These are phyloP conservation scores for Trichoderma atrobrunneum DNA, from an alignment of 2,329 filamentous ascomycete species.

Conservation along the genomic window DNA sequence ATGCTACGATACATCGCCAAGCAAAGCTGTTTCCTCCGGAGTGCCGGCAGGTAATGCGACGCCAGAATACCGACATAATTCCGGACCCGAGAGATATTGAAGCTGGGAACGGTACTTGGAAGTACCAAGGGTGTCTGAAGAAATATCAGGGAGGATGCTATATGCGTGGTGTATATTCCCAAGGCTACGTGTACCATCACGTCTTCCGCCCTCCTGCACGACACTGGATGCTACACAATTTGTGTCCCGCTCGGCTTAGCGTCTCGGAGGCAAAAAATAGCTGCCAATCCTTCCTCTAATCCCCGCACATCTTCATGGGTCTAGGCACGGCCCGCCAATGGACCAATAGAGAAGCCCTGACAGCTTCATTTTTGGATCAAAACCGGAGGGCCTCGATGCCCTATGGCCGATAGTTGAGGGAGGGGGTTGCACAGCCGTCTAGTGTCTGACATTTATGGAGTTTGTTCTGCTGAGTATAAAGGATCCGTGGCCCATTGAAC, in stretches of 20 bases:
- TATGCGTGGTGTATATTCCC: not conserved
- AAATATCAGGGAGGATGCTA: not conserved
- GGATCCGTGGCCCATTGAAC: slow-evolving; percentile 1
- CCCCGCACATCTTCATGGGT: not conserved
- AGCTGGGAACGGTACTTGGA: not conserved
- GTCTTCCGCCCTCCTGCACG: not conserved
- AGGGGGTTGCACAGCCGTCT: not conserved
- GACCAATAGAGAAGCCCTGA: not conserved
- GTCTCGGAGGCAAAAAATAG: slow-evolving; percentile 16
- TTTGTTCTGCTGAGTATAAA: not conserved
- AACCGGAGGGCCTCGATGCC: not conserved
- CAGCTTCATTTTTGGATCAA: not conserved
- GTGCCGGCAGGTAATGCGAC: not conserved
- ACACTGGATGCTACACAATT: not conserved
- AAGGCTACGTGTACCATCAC: not conserved
- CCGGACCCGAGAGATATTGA: not conserved
- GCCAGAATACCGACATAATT: not conserved
- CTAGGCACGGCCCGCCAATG: slow-evolving; percentile 9
- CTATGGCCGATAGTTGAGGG: not conserved
- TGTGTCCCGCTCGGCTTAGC: not conserved
- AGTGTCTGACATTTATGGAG: slow-evolving; percentile 2
- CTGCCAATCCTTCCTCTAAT: not conserved
- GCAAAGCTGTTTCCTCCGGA: not conserved
- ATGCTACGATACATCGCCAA: not conserved
- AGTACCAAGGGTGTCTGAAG: not conserved